These are phyloP conservation scores for Hypomontagnella submonticulosa DNA, from an alignment of 495 filamentous ascomycete genomes.

Conservation along the genomic window DNA sequence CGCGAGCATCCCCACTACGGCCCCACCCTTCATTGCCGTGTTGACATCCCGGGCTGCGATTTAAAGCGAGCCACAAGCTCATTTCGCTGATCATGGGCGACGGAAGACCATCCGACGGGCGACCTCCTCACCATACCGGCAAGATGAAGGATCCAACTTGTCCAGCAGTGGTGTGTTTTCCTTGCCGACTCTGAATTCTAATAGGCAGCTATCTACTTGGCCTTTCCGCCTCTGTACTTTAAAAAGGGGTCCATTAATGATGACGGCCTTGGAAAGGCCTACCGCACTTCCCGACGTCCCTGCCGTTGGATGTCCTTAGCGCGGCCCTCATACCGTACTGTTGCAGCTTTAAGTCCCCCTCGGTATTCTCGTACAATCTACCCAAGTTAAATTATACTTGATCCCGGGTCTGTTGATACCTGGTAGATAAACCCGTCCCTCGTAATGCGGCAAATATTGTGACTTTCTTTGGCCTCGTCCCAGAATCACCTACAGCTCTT, in stretches of 20 bases:
- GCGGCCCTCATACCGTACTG: conserved; percentile 19
- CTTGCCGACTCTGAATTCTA: not conserved
- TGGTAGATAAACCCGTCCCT: not conserved
- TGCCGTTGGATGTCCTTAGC: conserved; percentile 38
- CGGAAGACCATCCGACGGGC: conserved; percentile 4
- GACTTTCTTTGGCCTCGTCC: too few relatives aligned
- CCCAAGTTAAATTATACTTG: conserved; percentile 24
- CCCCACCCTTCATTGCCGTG: conserved; percentile 58
- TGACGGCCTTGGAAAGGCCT: conserved; percentile 12
- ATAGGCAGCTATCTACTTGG: not conserved
- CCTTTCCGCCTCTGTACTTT: not conserved
- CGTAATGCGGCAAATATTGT: not conserved
- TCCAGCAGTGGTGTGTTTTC: not conserved
- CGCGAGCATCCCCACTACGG: conserved; percentile 48
- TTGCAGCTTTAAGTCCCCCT: conserved; percentile 9
- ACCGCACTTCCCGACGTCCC: conserved; percentile 38
- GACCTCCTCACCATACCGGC: conserved; percentile 5
- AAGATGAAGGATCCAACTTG: conserved; percentile 7
- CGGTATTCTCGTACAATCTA: conserved; percentile 17
- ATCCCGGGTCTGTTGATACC: conserved; percentile 1
- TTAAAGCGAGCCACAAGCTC: conserved; percentile 16
- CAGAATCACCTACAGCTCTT: not conserved
- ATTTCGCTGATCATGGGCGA: conserved; percentile 22
- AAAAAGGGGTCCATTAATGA: not conserved
- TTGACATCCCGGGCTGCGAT: conserved; percentile 43